Base-by-base conservation (phyloP, 2,329 filamentous ascomycete species). In the Phoma sp. region DNA sequence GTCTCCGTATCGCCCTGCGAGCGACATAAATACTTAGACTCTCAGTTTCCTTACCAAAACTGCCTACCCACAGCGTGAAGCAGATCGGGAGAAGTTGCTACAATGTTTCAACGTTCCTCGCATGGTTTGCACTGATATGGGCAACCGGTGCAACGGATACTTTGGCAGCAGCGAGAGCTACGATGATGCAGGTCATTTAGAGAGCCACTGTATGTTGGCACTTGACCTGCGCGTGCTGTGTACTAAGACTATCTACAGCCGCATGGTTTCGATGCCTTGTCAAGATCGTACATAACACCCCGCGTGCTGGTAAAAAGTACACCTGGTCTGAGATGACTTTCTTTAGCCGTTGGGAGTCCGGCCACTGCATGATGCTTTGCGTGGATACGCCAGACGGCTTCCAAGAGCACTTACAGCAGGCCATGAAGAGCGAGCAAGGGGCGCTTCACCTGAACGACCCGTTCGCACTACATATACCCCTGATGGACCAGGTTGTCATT, bases 281-380 rank as follows among this genome's bases (percentile, higher is more conserved):
- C 34, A 53, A 53, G 30, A 42, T 42, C 17, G 20, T 18, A n/a
- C 17, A 14, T 23, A 10, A n/a, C 21, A 32, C 6, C 4, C 17
- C 37, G 7, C 5, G n/a, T 9, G 10, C 32, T n/a, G 28, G 46
- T 12, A 29, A 17, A 17, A 34, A 17, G 15, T 58, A 58, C 25
- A 39, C 15, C 6, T 58, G 55, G 55, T 36, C 43, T 21, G 50
- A 58, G 29, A 47, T 58, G 49, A 54, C 50, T 6, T 58, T 58
- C 34, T 45, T 49, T 36, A 40, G 43, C 17, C 50, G 29, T 21
- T 58, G 55, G 55, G 33, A 34, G 5, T 18, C 50, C 38, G 39
- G 45, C 6, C 38, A 32, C 12, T 54, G 38, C 25, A 29, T 34
- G 20, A 32, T 54, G 21, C 32, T 58, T 9, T 58, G 55, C 42